phyloP scores from a whole-genome alignment of 345 rosid genomes.

The Sisymbrium irio region DNA sequence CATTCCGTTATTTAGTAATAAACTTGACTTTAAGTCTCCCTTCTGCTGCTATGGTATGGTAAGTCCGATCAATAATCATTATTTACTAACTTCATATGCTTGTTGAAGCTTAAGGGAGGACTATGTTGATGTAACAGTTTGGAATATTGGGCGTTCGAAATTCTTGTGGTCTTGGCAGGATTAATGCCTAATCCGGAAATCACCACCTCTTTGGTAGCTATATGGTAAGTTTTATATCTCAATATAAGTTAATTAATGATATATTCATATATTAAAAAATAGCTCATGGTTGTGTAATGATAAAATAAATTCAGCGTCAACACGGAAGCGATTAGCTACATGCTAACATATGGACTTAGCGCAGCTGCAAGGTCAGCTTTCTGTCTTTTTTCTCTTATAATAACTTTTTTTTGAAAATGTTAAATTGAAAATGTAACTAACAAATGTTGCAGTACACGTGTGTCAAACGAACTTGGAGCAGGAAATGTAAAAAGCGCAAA shows the following conservation, averaged over 20 bases:
- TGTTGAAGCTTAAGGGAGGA: slow-evolving; percentile 6
- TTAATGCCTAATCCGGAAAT: slow-evolving; percentile 56
- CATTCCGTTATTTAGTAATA: slow-evolving; percentile 32
- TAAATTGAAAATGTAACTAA: neutral
- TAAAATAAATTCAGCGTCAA: slow-evolving; percentile 41
- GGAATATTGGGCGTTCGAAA: slow-evolving; percentile 82
- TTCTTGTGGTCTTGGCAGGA: slow-evolving; percentile 75
- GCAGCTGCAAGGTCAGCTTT: slow-evolving; percentile 77
- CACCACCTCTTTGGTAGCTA: slow-evolving; percentile 64
- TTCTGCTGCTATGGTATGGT: slow-evolving; percentile 84
- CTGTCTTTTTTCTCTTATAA: neutral
- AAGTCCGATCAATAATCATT: slow-evolving; percentile 24
- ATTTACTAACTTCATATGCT: neutral
- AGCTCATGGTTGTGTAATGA: neutral
- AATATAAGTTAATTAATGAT: neutral
- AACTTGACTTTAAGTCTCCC: slow-evolving; percentile 57
- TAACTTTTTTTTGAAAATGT: neutral
- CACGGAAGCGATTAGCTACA: slow-evolving; percentile 58
- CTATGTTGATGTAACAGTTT: slow-evolving; percentile 39
- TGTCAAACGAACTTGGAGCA: slow-evolving; percentile 79
- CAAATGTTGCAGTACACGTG: slow-evolving; percentile 57
- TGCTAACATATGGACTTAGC: slow-evolving; percentile 69
- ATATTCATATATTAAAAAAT: neutral
- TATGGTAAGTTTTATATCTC: slow-evolving; percentile 46
- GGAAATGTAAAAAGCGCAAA: slow-evolving; percentile 48